These are phyloP conservation scores for Malus fusca DNA, from an alignment of 306 rosid species.

Conservation along the genomic window DNA sequence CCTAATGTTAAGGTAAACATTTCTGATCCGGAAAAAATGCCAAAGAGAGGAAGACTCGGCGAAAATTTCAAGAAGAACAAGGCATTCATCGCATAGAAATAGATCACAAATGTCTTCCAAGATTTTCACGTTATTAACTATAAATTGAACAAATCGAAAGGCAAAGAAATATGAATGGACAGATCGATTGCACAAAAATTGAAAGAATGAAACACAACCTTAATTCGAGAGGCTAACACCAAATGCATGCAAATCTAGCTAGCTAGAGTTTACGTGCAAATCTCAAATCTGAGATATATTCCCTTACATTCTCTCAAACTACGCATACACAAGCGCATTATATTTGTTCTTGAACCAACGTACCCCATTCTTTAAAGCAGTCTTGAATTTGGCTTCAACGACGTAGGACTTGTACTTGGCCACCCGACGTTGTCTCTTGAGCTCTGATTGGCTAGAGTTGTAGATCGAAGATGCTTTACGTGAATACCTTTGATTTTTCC, in stretches of 20 bases:
- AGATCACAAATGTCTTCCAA: neutral
- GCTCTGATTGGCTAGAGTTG: slow-evolving; percentile 3
- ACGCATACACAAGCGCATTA: slow-evolving; percentile 12
- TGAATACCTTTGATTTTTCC: neutral
- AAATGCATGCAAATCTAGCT: neutral
- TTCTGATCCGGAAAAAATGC: neutral
- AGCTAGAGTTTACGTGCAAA: neutral
- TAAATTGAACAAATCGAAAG: too few species aligned
- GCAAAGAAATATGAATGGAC: too few species aligned
- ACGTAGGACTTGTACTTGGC: slow-evolving; percentile 25
- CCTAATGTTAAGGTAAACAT: neutral
- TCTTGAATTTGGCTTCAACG: slow-evolving; percentile 14
- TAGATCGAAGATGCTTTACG: neutral
- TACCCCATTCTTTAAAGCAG: slow-evolving; percentile 20
- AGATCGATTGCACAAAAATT: neutral
- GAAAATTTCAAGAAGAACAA: neutral
- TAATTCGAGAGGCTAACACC: neutral
- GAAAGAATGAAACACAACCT: neutral
- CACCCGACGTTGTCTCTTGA: slow-evolving; percentile 25
- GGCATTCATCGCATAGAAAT: neutral
- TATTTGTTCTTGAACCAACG: slow-evolving; percentile 36
- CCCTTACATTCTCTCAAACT: neutral
- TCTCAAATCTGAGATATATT: neutral
- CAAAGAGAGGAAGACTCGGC: neutral
- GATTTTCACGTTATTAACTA: too few species aligned